Percentiles rank a stretch among this genome's conserved stretches.
Conservation (phyloP, 2,329 filamentous ascomycete genomes). For the Scopulariopsis brevicaulis region DNA sequence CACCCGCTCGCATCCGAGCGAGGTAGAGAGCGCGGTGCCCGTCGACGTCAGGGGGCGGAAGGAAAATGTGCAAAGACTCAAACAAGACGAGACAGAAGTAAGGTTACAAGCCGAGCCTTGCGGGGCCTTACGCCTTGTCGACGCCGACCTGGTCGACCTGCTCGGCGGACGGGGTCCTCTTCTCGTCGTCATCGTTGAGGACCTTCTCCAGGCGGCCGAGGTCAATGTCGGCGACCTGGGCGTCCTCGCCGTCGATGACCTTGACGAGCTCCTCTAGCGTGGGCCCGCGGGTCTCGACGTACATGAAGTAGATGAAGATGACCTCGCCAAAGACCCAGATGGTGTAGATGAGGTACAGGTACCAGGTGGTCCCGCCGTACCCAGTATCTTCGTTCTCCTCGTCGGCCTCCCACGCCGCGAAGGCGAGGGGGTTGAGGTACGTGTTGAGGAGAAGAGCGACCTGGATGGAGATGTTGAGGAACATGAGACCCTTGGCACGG, state of each 20-base stretch:
- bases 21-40: neutral
- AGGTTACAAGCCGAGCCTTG: neutral
- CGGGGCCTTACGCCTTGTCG: neutral
- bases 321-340: slow-evolving; percentile 50
- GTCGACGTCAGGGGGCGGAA: neutral
- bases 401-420: slow-evolving; percentile 26
- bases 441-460: slow-evolving; percentile 48
- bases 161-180: slow-evolving; percentile 5
- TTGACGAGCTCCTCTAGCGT: slow-evolving; percentile 60
- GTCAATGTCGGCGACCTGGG: slow-evolving; percentile 38
- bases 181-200: slow-evolving; percentile 22
- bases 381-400: neutral
- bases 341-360: slow-evolving; percentile 56
- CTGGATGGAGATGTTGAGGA: slow-evolving; percentile 55
- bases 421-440: slow-evolving; percentile 53
- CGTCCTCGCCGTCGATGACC: slow-evolving; percentile 58
- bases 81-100: neutral
- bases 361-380: slow-evolving; percentile 44
- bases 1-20: neutral
- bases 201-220: slow-evolving; percentile 45
- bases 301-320: slow-evolving; percentile 53
- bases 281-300: slow-evolving; percentile 59
- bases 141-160: neutral
- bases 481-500: slow-evolving; percentile 47
- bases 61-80: neutral